Percentiles rank a stretch among this genome's conserved stretches.
phyloP scores from a whole-genome alignment of 495 filamentous ascomycete species.

The Aspergillus saccharolyticus region DNA sequence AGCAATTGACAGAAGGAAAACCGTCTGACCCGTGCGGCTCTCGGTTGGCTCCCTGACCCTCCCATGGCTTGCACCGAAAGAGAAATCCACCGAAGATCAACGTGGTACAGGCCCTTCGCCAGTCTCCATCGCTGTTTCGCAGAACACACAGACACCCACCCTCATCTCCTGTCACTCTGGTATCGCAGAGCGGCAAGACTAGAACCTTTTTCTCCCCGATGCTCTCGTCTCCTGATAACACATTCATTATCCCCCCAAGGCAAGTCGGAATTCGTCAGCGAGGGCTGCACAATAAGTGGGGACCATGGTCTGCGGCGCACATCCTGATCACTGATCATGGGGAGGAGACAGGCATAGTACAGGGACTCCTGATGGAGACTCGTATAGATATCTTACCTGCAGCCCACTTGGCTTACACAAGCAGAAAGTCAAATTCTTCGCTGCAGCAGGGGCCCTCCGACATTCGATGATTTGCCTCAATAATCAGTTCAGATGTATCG shows the following conservation, averaged over 20 bases:
- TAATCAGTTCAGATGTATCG: neutral
- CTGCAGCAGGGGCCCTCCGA: neutral
- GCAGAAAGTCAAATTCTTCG: neutral
- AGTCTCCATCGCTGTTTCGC: neutral
- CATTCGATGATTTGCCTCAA: neutral
- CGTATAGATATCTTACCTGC: neutral
- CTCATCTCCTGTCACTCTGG: neutral
- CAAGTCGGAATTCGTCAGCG: neutral
- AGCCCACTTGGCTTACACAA: neutral
- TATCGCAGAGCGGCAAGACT: neutral
- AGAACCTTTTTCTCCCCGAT: neutral
- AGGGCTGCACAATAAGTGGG: neutral
- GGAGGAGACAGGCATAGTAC: neutral
- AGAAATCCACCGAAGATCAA: neutral
- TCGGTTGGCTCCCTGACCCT: neutral
- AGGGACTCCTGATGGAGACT: neutral
- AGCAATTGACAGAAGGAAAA: neutral
- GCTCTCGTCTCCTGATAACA: neutral
- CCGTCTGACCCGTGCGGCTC: neutral
- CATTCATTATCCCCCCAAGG: neutral
- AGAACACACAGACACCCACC: neutral
- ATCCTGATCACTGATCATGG: neutral
- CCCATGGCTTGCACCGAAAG: neutral
- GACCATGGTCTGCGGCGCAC: neutral
- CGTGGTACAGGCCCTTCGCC: neutral